Evolutionary conservation across 116 monocot genomes (phyloP), one percentile per base, ranked within the genome.

Genomic region (Dioscorea cayenensis): DNA sequence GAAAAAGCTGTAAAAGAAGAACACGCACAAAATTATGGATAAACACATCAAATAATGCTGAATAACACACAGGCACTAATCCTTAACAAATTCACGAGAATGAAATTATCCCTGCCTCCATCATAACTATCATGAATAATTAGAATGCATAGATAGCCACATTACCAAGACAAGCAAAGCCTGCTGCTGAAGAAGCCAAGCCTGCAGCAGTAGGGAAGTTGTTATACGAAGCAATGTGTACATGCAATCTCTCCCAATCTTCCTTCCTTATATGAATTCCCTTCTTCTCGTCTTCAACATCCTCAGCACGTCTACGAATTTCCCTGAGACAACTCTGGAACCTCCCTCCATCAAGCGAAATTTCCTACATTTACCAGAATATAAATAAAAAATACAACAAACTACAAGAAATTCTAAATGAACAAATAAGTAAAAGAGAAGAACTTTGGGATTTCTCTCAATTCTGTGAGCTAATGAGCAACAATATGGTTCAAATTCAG

Each of bases 131-230:
- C 52, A 55, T 18, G 55, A 16, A n/a, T 5, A 55, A 18, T n/a
- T 55, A 16, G 14, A 1, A 55, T 16, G 0, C 55, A 55, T 7
- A 55, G 55, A 65, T 65, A 6, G 1, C 0, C 36, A 23, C 17
- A 71, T 73, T 84, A 97, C 96, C 92, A 66, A 97, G 79, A 73
- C 96, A 92, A 64, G 96, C 92, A 71, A 97, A 92, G 29, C 96
- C 96, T 19, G 96, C 96, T 18, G 96, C 96, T 4, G 96, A 97
- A 69, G 92, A 92, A 68, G 96, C 96, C 71, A 97, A 70, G 2
- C 96, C 96, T 19, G 93, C 96, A 28, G 96, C 93, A 0, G 96
- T 97, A 0, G 96, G 96, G 70, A 97, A 97, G 67, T 97, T 97
- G 70, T 97, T 92, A 51, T 79, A 88, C 17, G 96, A 97, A 13